These are phyloP conservation scores for Sergeia podlipaevii DNA, from an alignment of 208 protist genomes.

Conservation along the genomic window DNA sequence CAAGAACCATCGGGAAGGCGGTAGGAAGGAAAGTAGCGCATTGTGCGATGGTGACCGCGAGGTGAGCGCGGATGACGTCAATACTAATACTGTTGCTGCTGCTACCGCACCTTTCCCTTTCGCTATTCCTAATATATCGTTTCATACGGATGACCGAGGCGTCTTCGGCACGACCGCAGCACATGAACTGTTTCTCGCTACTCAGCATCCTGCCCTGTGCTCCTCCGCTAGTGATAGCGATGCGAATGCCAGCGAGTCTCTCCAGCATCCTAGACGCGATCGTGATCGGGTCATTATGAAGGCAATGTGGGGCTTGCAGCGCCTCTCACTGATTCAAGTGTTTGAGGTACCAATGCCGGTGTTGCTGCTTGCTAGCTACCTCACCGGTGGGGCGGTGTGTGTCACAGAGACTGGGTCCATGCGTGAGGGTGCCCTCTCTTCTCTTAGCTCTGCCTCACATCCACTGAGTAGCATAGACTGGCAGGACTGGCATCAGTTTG, in stretches of 20 bases:
- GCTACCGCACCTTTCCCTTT: not conserved
- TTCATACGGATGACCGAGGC: slow-evolving; percentile 85
- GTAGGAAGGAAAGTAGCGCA: not conserved
- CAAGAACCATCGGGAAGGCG: no score
- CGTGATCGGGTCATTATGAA: not conserved
- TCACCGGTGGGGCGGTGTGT: no score
- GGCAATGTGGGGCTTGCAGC: slow-evolving; percentile 40
- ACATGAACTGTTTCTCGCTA: slow-evolving; percentile 44
- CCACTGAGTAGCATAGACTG: slow-evolving; percentile 7
- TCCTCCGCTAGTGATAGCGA: slow-evolving; percentile 1
- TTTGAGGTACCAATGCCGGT: slow-evolving; percentile 63
- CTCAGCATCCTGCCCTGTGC: slow-evolving; percentile 31
- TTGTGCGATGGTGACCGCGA: slow-evolving; percentile 2
- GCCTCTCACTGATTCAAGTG: slow-evolving; percentile 39
- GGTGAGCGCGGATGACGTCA: not conserved
- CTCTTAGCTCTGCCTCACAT: no score
- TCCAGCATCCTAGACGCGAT: not conserved
- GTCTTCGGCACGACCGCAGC: slow-evolving; percentile 72
- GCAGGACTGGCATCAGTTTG: slow-evolving; percentile 17
- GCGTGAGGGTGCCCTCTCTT: not conserved
- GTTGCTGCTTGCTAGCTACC: slow-evolving; percentile 18
- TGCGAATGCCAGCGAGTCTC: slow-evolving; percentile 2
- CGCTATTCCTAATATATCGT: slow-evolving; percentile 50
- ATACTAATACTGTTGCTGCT: not conserved
- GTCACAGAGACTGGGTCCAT: not conserved